Base-by-base conservation (phyloP, 805 yeast genomes). In the Saccharomycopsis sp. region DNA sequence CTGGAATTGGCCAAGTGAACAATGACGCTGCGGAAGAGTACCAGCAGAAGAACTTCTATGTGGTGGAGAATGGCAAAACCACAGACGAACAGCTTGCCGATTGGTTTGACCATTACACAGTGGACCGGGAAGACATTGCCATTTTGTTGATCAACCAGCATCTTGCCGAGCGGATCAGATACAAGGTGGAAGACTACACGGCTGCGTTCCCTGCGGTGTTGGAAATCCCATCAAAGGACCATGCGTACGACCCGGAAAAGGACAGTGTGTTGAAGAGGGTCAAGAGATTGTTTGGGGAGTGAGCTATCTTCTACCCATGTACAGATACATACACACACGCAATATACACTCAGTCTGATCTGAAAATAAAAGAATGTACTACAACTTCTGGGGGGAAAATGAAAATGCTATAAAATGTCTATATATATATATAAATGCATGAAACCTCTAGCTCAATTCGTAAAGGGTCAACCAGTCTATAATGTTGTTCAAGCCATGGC, bases 171-270 rank as follows among this genome's bases (percentile, higher is more conserved):
- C 71, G 76, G 52, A 89, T 92, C 43, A 73, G 98, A 61, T 69
- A 70, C 50, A 71, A 72, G 50, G 86, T 92, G 34, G 98, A 92
- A 54, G 69, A 74, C 36, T 92, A 73, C 63, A 77, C 94, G 13
- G 75, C 78, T 49, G 95, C 98, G 8, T 92, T 92, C 63, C 98
- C 98, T 6, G 96, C 98, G 2, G 76, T 92, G 36, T 69, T 92
- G 56, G 98, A 92, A 64, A 92, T 92, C 48, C 98, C 98, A 20
- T 86, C 96, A 12, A 92, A 92, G 67, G 98, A 92, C 57, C 97
- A 92, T 60, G 97, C 98, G 17, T 92, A 92, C 60, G 94, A 92
- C 60, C 98, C 98, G 16, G 97, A 89, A 60, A 92, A 89, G 75
- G 98, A 92, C 62, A 81, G 95, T 16, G 87, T 92, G 30, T 71